These are phyloP conservation scores for Lathyrus aphaca DNA, from an alignment of 306 rosid genomes.

Conservation along the genomic window DNA sequence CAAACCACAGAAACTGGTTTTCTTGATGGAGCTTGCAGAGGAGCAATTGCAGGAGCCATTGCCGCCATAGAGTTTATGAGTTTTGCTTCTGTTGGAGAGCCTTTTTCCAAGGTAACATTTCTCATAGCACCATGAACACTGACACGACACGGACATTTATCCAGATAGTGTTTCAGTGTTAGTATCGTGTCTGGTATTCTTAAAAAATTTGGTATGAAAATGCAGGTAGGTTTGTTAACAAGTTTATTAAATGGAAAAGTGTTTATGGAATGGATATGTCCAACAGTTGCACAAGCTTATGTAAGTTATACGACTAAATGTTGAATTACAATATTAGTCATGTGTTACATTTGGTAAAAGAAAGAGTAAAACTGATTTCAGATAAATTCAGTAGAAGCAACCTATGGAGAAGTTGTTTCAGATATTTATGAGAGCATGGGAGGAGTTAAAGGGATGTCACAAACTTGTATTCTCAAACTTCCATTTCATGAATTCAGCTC, in stretches of 20 bases:
- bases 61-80: conserved; percentile 45
- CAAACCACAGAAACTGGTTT: conserved; percentile 50
- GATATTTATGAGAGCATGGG: conserved; percentile 39
- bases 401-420: conserved; percentile 37
- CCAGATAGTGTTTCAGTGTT: background rate
- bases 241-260: conserved; percentile 46
- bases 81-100: conserved; percentile 4
- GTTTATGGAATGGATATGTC: conserved; percentile 48
- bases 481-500: conserved; percentile 42
- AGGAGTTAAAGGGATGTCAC: conserved; percentile 37
- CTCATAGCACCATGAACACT: background rate
- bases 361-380: conserved; percentile 18
- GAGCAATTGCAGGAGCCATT: conserved; percentile 57
- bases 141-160: background rate
- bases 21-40: conserved; percentile 57
- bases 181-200: background rate
- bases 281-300: conserved; percentile 45
- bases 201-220: conserved; percentile 29
- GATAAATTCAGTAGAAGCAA: conserved; percentile 41
- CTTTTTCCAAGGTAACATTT: conserved; percentile 38
- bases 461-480: conserved; percentile 36
- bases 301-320: conserved; percentile 28
- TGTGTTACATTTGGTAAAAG: conserved; percentile 2
- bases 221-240: conserved; percentile 45
- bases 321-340: conserved; percentile 10